Conservation (phyloP, 495 filamentous ascomycete genomes). For the Aspergillus mulundensis region DNA sequence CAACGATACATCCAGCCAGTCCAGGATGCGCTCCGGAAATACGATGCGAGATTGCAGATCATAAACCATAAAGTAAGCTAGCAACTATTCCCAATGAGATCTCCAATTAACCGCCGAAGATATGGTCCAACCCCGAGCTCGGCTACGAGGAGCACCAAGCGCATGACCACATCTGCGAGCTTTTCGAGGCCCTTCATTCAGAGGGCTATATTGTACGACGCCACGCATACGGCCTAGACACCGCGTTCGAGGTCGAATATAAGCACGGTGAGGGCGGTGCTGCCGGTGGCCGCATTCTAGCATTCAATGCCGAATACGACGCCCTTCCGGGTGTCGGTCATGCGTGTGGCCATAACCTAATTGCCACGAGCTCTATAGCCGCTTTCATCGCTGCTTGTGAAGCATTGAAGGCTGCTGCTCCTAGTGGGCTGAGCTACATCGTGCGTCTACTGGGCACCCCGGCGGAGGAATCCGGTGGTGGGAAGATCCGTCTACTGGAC, state of each 20-base stretch:
- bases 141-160: conserved; percentile 52
- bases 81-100: neutral
- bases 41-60: conserved; percentile 33
- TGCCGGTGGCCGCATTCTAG: conserved; percentile 44
- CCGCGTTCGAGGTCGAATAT: conserved; percentile 55
- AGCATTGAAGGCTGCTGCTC: conserved; percentile 19
- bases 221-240: conserved; percentile 47
- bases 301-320: conserved; percentile 58
- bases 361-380: conserved; percentile 42
- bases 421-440: conserved; percentile 14
- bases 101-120: conserved; percentile 18
- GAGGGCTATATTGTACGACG: conserved; percentile 35
- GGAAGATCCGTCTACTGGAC: conserved; percentile 47
- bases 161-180: conserved; percentile 46
- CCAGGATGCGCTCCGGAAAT: conserved; percentile 25
- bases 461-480: conserved; percentile 39
- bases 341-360: conserved; percentile 47
- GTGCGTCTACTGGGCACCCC: conserved; percentile 42
- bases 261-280: conserved; percentile 33
- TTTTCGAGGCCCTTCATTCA: conserved; percentile 34
- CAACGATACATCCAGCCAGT: conserved; percentile 27
- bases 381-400: conserved; percentile 37
- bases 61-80: conserved; percentile 45
- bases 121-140: conserved; percentile 51
- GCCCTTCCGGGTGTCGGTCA: conserved; percentile 44